Percentiles rank a stretch among this genome's conserved stretches.
phyloP scores from a whole-genome alignment of 202 grass and related monocot species.

The Hordeum pubiflorum region DNA sequence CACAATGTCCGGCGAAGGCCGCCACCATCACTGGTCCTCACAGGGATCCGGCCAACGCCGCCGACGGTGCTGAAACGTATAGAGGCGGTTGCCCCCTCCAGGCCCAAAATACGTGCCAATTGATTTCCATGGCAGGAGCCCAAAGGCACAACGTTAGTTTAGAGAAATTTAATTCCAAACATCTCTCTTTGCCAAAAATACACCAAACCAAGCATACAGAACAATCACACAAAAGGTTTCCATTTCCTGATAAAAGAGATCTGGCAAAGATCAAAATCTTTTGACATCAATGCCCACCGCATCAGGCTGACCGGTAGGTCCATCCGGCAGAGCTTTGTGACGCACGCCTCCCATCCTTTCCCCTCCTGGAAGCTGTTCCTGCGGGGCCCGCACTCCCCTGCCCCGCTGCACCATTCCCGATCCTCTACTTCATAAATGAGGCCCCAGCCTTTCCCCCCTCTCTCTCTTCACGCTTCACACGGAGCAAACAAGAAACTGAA shows the following conservation, averaged over 20 bases:
- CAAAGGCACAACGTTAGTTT: not conserved
- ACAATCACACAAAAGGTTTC: not conserved
- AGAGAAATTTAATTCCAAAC: not conserved
- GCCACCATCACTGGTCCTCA: too few species aligned
- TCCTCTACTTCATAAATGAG: constrained; percentile 10
- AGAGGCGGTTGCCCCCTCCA: too few species aligned
- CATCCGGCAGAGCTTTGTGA: not conserved
- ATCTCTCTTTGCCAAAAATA: not conserved
- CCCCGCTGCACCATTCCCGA: constrained; percentile 27
- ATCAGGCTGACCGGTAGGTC: not conserved
- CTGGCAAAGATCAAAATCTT: not conserved
- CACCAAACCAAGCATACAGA: not conserved
- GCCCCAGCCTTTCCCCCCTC: not conserved
- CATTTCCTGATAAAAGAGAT: not conserved
- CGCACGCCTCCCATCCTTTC: not conserved
- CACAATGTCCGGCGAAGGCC: too few species aligned
- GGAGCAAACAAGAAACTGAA: not conserved
- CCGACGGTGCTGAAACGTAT: too few species aligned
- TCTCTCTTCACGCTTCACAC: not conserved
- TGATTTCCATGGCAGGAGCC: not conserved
- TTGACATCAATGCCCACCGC: not conserved
- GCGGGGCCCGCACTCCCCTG: constrained; percentile 1
- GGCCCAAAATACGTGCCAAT: not conserved
- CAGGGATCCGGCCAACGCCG: too few species aligned
- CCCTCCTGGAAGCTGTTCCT: constrained; percentile 3